Percentiles rank a stretch among this genome's conserved stretches.
Evolutionary conservation across 176 grass and related monocot genomes (phyloP).

Genomic region (Phragmites australis): DNA sequence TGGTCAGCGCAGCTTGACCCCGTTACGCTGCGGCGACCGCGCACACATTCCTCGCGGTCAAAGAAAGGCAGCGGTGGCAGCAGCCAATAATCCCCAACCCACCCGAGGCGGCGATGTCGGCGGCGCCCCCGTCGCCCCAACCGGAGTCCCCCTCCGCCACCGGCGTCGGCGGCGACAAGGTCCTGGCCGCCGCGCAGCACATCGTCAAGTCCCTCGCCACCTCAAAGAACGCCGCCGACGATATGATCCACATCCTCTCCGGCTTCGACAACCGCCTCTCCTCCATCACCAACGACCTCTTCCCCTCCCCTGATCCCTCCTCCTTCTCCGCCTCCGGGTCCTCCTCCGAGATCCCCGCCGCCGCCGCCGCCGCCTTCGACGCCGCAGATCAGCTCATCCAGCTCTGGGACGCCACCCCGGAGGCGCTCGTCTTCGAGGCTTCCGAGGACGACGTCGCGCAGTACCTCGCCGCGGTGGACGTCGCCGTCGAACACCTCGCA

Average conservation of each 20-base stretch:
- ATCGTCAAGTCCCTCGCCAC: slow-evolving; percentile 92
- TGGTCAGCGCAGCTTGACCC: background rate
- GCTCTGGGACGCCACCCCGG: slow-evolving; percentile 64
- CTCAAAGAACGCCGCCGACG: slow-evolving; percentile 90
- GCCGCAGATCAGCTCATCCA: slow-evolving; percentile 69
- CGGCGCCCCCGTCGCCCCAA: slow-evolving; percentile 35
- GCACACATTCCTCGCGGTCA: slow-evolving; percentile 13
- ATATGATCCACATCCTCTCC: slow-evolving; percentile 95
- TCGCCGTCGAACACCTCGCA: slow-evolving; percentile 36
- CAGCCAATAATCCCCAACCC: slow-evolving; percentile 3
- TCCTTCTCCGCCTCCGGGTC: background rate
- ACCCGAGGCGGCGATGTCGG: slow-evolving; percentile 21
- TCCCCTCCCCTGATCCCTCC: slow-evolving; percentile 36
- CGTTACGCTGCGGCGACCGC: background rate
- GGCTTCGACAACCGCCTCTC: slow-evolving; percentile 92
- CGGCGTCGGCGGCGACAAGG: slow-evolving; percentile 72
- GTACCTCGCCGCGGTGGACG: slow-evolving; percentile 63
- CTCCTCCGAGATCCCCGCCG: background rate
- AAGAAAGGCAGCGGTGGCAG: slow-evolving; percentile 10
- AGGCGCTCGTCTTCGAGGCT: slow-evolving; percentile 74
- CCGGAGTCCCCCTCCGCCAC: slow-evolving; percentile 16
- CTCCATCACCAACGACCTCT: slow-evolving; percentile 52
- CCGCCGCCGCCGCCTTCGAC: slow-evolving; percentile 36
- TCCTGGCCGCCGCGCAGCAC: slow-evolving; percentile 86
- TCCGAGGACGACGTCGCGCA: slow-evolving; percentile 48